Conservation (phyloP, 306 rosid genomes). For the Sindora glabra region DNA sequence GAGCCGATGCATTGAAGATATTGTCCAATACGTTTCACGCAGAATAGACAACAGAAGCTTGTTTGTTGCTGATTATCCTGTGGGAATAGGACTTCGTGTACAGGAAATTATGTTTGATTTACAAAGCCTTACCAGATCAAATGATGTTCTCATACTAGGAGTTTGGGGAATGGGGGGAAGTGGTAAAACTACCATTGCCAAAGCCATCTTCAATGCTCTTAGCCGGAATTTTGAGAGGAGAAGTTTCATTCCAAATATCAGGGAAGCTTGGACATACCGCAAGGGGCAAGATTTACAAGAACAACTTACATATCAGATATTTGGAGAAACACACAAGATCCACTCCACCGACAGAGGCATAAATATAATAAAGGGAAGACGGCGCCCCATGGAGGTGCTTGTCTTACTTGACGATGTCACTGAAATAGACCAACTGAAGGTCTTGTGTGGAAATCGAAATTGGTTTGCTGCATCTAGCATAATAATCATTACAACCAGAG, state of each 20-base stretch:
- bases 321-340: neutral
- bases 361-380: neutral
- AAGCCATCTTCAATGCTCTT: slow-evolving; percentile 15
- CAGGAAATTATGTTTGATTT: neutral
- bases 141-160: neutral
- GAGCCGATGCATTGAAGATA: too few species aligned
- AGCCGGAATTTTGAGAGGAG: neutral
- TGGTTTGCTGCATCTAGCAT: slow-evolving; percentile 12
- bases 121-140: neutral
- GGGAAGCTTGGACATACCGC: neutral
- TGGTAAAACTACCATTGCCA: slow-evolving; percentile 21
- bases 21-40: too few species aligned
- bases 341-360: neutral
- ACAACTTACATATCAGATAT: slow-evolving; percentile 12
- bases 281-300: slow-evolving; percentile 9
- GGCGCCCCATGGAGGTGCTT: neutral
- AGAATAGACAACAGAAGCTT: neutral
- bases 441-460: neutral
- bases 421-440: neutral
- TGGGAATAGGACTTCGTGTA: neutral
- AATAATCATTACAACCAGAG: slow-evolving; percentile 7
- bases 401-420: slow-evolving; percentile 7
- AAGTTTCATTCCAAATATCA: slow-evolving; percentile 5
- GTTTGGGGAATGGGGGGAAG: slow-evolving; percentile 23
- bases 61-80: neutral